These are phyloP conservation scores for Nitzschia sp. DNA, from an alignment of 108 stramenopile genomes.

Conservation along the genomic window DNA sequence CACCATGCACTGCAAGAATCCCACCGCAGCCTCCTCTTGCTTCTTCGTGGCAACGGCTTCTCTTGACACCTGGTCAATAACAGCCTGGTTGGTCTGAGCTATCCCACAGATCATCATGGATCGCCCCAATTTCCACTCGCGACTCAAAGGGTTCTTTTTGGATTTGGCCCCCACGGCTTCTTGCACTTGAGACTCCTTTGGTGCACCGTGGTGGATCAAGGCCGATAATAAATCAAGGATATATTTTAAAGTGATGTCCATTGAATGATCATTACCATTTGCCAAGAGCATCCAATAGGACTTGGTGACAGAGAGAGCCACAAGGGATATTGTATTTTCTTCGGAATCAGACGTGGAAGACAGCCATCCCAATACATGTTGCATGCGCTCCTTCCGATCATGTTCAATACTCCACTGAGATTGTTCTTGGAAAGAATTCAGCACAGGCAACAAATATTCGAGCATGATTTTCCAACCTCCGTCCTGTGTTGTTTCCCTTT, in stretches of 20 bases:
- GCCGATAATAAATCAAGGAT: not conserved
- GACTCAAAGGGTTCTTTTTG: not conserved
- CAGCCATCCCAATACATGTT: not conserved
- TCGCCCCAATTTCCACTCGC: not conserved
- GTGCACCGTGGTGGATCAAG: not conserved
- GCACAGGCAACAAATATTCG: not conserved
- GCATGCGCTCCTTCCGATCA: not conserved
- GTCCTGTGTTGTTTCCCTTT: not conserved
- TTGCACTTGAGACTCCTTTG: not conserved
- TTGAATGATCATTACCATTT: not conserved
- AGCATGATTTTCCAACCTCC: not conserved
- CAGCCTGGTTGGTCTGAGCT: constrained; percentile 6
- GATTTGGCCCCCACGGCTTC: not conserved
- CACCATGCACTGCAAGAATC: constrained; percentile 47
- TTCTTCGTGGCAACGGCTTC: constrained; percentile 21
- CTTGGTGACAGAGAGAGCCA: not conserved
- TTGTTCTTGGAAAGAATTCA: not conserved
- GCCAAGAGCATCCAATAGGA: not conserved
- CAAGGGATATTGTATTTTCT: not conserved
- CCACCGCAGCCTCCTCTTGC: not conserved
- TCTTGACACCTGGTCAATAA: constrained; percentile 22
- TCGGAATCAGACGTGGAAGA: not conserved
- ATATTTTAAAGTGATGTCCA: not conserved
- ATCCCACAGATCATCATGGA: constrained; percentile 4
- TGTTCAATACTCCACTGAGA: not conserved